Conservation (phyloP, 371 early-diverging fungal species). For the Apophysomyces sp. region DNA sequence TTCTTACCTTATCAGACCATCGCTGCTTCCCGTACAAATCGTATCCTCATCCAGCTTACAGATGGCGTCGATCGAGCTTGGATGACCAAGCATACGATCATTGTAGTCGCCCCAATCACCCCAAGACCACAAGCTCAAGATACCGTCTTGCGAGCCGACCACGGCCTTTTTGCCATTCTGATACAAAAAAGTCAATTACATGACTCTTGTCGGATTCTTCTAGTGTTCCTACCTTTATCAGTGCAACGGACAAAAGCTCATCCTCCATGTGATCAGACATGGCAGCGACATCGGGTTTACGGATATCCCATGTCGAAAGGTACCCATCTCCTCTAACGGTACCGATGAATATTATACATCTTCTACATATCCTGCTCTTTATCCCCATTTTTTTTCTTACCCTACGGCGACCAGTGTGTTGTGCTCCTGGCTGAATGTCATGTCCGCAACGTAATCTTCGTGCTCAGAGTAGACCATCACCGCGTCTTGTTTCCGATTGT, state of each 20-base stretch:
- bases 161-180: slow-evolving; percentile 77
- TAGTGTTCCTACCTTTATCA: slow-evolving; percentile 58
- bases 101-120: slow-evolving; percentile 91
- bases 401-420: slow-evolving; percentile 72
- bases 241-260: slow-evolving; percentile 79
- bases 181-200: background rate
- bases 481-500: slow-evolving; percentile 68
- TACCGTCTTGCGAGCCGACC: slow-evolving; percentile 89
- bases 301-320: slow-evolving; percentile 86
- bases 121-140: slow-evolving; percentile 72
- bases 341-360: background rate
- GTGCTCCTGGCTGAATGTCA: slow-evolving; percentile 63
- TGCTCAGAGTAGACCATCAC: slow-evolving; percentile 76
- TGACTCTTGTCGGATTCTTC: background rate
- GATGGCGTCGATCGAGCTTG: slow-evolving; percentile 81
- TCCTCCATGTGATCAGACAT: slow-evolving; percentile 92
- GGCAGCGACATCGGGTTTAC: slow-evolving; percentile 74
- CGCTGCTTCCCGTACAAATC: slow-evolving; percentile 85
- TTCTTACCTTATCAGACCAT: slow-evolving; percentile 77
- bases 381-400: slow-evolving; percentile 19
- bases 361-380: background rate
- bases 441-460: slow-evolving; percentile 86
- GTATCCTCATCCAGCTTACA: slow-evolving; percentile 80
- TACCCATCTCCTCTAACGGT: slow-evolving; percentile 83
- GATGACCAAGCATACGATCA: slow-evolving; percentile 92